Evolutionary conservation across 257 asterid genomes (phyloP), one percentile per base, ranked within the genome.

Genomic region (Penstemon barbatus): DNA sequence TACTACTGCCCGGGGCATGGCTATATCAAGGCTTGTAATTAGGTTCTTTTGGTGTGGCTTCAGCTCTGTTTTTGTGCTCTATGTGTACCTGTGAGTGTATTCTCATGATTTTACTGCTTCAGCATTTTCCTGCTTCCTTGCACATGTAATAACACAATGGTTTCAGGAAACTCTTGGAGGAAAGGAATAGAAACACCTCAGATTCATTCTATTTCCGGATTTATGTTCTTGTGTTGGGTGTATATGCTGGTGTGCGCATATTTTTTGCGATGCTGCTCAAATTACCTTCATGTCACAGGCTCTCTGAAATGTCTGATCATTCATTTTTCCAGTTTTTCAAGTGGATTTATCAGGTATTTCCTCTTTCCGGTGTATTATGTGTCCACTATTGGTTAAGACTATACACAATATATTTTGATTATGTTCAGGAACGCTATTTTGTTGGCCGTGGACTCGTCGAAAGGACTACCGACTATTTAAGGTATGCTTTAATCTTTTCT

Each of bases 381-480:
- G 38, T 77, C 58, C 8, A 1, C 40, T 61, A 19, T 51, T 75
- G 25, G 65, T 56, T 61, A 38, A 44, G 8, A 9, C 49, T 42
- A 6, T 10, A 39, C 19, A 5, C 41, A 15, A 9, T 53, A 18
- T 11, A 7, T 3, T 49, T 49, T 49, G 18, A 49, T 49, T 10
- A 11, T 25, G n/a, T 9, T 49, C 91, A 93, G 99, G 99, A 93
- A 74, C 93, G 99, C 74, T 93, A 93, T 72, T 93, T 93, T 80
- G 99, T 93, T 64, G 99, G 99, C 54, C 96, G 99, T 49, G 99
- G 99, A 75, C 99, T 93, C 80, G 97, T 91, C 44, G 99, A 93
- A 67, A 88, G 77, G 74, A 77, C 89, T 65, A 84, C 91, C 0
- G 99, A 93, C 71, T 93, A 93, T 68, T 58, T 93, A 62, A 85